Conservation (phyloP, 2,329 filamentous ascomycete species). For the Aciculosporium take region DNA sequence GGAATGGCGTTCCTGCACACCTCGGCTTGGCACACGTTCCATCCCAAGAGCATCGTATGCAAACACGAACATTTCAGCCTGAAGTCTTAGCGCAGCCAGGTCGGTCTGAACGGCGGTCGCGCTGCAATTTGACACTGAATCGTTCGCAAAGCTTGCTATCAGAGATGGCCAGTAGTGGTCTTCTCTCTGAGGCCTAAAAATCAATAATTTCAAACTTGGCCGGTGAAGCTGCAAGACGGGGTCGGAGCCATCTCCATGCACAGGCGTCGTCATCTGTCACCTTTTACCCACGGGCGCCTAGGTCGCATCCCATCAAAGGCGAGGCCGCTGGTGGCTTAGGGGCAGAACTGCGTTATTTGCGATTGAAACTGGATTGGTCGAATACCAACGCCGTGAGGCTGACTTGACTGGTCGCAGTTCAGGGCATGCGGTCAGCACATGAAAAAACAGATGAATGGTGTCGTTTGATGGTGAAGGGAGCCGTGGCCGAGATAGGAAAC, state of each 20-base stretch:
- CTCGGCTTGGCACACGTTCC: neutral
- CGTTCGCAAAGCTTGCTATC: neutral
- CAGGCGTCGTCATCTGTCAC: slow-evolving; percentile 10
- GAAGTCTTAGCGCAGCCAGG: neutral
- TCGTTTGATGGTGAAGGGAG: neutral
- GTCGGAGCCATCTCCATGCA: slow-evolving; percentile 11
- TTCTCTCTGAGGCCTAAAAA: no score
- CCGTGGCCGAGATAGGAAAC: slow-evolving; percentile 1
- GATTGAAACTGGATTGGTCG: neutral
- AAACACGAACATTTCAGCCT: neutral
- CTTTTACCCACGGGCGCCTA: slow-evolving; percentile 5
- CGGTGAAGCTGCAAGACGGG: neutral
- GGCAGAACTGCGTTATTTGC: slow-evolving; percentile 10
- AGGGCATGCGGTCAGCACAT: neutral
- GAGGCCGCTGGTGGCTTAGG: slow-evolving; percentile 13
- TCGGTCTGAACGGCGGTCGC: neutral
- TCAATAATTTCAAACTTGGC: neutral
- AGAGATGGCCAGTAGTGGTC: neutral
- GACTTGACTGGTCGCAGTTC: neutral
- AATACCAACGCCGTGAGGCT: no score
- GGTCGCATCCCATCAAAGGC: slow-evolving; percentile 6
- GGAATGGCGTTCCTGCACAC: neutral
- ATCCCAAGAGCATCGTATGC: no score
- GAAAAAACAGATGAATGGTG: neutral
- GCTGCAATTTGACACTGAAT: neutral